phyloP scores from a whole-genome alignment of 2,329 filamentous ascomycete genomes.

The Bipolaris bicolor region DNA sequence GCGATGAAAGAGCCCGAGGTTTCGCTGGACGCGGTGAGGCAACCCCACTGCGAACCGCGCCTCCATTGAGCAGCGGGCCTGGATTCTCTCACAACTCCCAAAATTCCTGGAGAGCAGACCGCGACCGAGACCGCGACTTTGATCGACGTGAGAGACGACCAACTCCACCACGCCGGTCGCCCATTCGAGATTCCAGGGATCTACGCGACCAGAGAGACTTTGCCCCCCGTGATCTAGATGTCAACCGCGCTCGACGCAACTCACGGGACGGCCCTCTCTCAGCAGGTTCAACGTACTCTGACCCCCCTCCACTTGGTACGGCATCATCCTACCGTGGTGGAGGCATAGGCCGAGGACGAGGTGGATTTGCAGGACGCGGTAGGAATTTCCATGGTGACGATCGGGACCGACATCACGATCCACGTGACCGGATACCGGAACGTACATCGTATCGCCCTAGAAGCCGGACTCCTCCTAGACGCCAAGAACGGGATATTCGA shows the following conservation, averaged over 20 bases:
- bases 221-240: constrained; percentile 67
- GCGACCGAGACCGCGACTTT: constrained; percentile 57
- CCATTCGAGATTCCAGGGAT: constrained; percentile 63
- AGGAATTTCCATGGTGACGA: constrained; percentile 55
- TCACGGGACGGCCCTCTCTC: constrained; percentile 77
- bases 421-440: constrained; percentile 41
- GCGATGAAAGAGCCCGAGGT: constrained; percentile 63
- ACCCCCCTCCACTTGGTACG: constrained; percentile 63
- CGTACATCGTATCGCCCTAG: constrained; percentile 62
- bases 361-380: constrained; percentile 55
- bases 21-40: constrained; percentile 67
- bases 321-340: constrained; percentile 61
- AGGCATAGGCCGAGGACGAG: constrained; percentile 58
- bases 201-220: constrained; percentile 67
- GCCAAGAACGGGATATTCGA: constrained; percentile 57
- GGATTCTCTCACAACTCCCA: constrained; percentile 53
- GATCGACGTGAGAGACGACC: constrained; percentile 65
- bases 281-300: constrained; percentile 72
- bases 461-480: constrained; percentile 66
- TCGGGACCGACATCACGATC: constrained; percentile 58
- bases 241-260: constrained; percentile 69
- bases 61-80: constrained; percentile 52
- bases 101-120: constrained; percentile 57
- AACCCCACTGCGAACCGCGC: constrained; percentile 63
- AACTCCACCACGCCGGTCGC: constrained; percentile 69